Conservation (phyloP, 1,139 yeast genomes). For the Magnusiomyces tetraspermus region DNA sequence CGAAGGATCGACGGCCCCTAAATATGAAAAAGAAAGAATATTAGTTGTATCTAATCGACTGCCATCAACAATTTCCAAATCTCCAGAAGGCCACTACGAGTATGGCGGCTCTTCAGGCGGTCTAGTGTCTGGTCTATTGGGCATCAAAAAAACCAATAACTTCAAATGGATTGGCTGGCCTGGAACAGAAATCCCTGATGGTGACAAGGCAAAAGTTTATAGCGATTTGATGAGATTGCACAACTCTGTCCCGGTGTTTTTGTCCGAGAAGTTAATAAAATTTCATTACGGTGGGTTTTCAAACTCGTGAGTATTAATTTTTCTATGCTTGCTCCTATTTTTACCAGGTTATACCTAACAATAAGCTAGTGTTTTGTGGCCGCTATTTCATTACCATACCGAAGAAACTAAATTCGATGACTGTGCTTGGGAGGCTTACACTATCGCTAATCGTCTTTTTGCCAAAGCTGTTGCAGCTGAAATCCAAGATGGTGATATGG, state of each 20-base stretch:
- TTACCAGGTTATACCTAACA: not conserved
- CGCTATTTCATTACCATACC: conserved; percentile 95
- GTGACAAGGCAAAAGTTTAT: conserved; percentile 61
- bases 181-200: conserved; percentile 70
- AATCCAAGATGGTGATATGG: conserved; percentile 74
- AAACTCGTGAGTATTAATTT: conserved; percentile 37
- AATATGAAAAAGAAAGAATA: conserved; percentile 44
- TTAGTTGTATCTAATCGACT: conserved; percentile 89
- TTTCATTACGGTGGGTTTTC: conserved; percentile 94
- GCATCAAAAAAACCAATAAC: conserved; percentile 71
- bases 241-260: conserved; percentile 82
- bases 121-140: conserved; percentile 89
- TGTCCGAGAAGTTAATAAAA: conserved; percentile 84
- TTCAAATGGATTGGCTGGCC: conserved; percentile 99
- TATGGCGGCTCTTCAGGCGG: conserved; percentile 95
- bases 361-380: conserved; percentile 68
- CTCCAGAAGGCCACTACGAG: conserved; percentile 55
- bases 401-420: conserved; percentile 99
- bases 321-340: not conserved
- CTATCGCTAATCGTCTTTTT: conserved; percentile 81
- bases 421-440: conserved; percentile 95
- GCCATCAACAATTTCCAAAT: conserved; percentile 79
- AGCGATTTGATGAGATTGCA: conserved; percentile 65
- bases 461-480: conserved; percentile 64
- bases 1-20: not conserved